These are phyloP conservation scores for Xylaria polymorpha DNA, from an alignment of 2,329 filamentous ascomycete genomes.

Conservation along the genomic window DNA sequence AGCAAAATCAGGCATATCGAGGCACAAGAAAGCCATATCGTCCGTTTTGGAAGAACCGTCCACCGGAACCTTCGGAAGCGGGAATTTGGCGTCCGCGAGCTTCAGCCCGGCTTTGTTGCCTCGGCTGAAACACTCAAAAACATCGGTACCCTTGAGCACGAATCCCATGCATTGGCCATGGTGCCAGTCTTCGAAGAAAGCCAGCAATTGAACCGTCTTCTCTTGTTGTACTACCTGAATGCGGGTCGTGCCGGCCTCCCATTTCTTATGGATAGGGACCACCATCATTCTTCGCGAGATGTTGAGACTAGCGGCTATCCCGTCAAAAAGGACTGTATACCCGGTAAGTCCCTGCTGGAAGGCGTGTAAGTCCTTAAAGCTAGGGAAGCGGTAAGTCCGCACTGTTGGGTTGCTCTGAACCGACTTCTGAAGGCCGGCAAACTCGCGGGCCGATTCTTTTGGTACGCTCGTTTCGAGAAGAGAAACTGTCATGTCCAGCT, in stretches of 20 bases:
- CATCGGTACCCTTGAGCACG: slow-evolving; percentile 83
- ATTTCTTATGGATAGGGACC: slow-evolving; percentile 93
- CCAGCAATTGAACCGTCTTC: slow-evolving; percentile 79
- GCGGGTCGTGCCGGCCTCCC: slow-evolving; percentile 83
- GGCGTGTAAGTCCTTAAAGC: slow-evolving; percentile 74
- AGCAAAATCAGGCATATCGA: slow-evolving; percentile 89
- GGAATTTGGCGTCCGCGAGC: slow-evolving; percentile 91
- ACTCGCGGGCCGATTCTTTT: slow-evolving; percentile 70
- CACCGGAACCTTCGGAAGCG: slow-evolving; percentile 73
- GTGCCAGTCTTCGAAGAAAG: slow-evolving; percentile 88
- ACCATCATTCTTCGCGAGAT: slow-evolving; percentile 90
- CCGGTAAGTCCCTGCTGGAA: slow-evolving; percentile 86
- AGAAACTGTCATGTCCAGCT: slow-evolving; percentile 81
- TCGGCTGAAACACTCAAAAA: slow-evolving; percentile 76
- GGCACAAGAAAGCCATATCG: slow-evolving; percentile 80
- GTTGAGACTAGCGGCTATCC: slow-evolving; percentile 77
- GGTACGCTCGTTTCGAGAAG: slow-evolving; percentile 75
- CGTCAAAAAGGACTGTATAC: slow-evolving; percentile 79
- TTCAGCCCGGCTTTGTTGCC: slow-evolving; percentile 77
- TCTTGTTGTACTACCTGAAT: slow-evolving; percentile 84
- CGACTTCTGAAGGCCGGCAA: slow-evolving; percentile 70
- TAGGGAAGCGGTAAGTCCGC: slow-evolving; percentile 76
- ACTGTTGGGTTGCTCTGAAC: slow-evolving; percentile 71
- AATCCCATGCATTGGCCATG: slow-evolving; percentile 93
- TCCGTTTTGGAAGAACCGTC: slow-evolving; percentile 64